Conservation (phyloP, 768 basidiomycete species). For the Boletellus ananas region DNA sequence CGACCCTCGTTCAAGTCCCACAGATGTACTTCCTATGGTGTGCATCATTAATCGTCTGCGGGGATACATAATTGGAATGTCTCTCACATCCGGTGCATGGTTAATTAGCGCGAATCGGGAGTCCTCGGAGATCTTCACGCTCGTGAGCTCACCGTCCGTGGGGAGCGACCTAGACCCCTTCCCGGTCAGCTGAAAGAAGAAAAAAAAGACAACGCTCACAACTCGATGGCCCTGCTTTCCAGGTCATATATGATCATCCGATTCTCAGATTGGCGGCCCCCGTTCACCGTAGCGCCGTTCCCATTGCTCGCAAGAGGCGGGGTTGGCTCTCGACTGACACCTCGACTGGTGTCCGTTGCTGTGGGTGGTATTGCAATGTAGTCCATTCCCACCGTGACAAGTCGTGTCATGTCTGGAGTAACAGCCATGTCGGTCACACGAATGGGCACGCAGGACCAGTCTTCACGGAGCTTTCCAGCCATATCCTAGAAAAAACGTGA, state of each 20-base stretch:
- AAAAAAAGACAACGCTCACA: slow-evolving; percentile 46
- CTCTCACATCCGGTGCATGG: slow-evolving; percentile 78
- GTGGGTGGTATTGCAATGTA: slow-evolving; percentile 28
- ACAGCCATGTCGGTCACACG: slow-evolving; percentile 85
- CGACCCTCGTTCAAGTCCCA: slow-evolving; percentile 74
- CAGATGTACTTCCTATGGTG: slow-evolving; percentile 76
- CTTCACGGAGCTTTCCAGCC: slow-evolving; percentile 66
- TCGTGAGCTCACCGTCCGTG: slow-evolving; percentile 79
- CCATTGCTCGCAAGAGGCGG: slow-evolving; percentile 32
- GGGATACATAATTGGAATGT: not conserved
- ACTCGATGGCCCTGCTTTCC: slow-evolving; percentile 58
- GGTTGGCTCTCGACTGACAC: slow-evolving; percentile 34
- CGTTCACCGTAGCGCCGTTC: slow-evolving; percentile 33
- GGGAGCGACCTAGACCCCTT: slow-evolving; percentile 49
- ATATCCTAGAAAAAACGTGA: slow-evolving; percentile 50
- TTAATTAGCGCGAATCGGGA: slow-evolving; percentile 86
- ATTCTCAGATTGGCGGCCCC: slow-evolving; percentile 43
- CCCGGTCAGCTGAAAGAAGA: slow-evolving; percentile 7
- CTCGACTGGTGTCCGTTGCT: slow-evolving; percentile 20
- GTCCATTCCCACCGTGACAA: slow-evolving; percentile 83
- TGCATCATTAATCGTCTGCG: slow-evolving; percentile 5
- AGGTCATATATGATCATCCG: slow-evolving; percentile 78
- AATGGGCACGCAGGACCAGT: slow-evolving; percentile 67
- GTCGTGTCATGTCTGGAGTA: slow-evolving; percentile 76
- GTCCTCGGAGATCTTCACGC: slow-evolving; percentile 81